Evolutionary conservation across 129 eudicot species (phyloP).

Genomic region (Flaveria trinervia): DNA sequence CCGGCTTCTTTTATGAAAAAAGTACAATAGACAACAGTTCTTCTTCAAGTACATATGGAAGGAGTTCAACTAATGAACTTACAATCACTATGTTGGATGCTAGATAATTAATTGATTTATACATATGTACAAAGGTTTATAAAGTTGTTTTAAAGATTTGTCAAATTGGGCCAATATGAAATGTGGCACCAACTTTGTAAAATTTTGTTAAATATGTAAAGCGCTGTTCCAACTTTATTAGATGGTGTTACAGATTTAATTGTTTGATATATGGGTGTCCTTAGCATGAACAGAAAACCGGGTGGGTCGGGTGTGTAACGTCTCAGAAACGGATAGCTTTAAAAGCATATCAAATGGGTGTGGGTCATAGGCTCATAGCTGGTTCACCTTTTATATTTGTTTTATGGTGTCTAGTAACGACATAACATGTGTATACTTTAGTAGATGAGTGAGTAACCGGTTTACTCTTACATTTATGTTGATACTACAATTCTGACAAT

Average conservation of each 20-base stretch:
- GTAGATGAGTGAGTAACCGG: too few relatives aligned
- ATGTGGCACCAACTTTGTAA: not conserved
- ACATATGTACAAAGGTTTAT: not conserved
- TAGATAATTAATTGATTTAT: slow-evolving; percentile 25
- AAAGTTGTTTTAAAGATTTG: not conserved
- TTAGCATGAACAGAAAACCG: not conserved
- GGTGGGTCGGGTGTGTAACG: not conserved
- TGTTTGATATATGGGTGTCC: not conserved
- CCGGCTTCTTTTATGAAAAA: slow-evolving; percentile 53
- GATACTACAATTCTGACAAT: too few relatives aligned
- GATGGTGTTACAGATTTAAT: not conserved
- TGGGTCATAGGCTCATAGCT: too few relatives aligned
- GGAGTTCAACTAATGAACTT: slow-evolving; percentile 41
- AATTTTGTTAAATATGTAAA: not conserved
- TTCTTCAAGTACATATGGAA: slow-evolving; percentile 36
- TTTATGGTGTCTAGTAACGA: too few relatives aligned
- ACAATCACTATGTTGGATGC: slow-evolving; percentile 39
- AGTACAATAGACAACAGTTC: slow-evolving; percentile 19
- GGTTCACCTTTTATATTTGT: too few relatives aligned
- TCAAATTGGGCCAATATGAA: too few relatives aligned
- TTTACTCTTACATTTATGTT: too few relatives aligned
- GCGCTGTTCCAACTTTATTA: not conserved
- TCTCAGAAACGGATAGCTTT: not conserved
- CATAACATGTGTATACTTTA: too few relatives aligned
- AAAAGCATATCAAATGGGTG: too few relatives aligned